Evolutionary conservation across 495 filamentous ascomycete species (phyloP).

Genomic region (Hypoxylon fuscum): DNA sequence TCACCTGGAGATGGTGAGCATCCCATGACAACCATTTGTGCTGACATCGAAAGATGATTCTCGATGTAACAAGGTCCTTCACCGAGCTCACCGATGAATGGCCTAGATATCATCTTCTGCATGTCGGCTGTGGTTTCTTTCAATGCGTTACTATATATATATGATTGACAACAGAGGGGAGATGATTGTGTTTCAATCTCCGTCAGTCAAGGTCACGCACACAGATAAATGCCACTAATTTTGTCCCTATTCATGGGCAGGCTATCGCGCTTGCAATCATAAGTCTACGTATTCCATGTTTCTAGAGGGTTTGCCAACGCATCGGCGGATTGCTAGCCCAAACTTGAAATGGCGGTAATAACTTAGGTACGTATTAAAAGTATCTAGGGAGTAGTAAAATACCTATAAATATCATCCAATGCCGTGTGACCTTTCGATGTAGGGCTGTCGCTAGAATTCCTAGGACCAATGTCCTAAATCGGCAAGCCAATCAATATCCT

Average conservation of each 20-base stretch:
- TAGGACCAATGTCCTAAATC: constrained; percentile 1
- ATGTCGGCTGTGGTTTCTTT: constrained; percentile 2
- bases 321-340: constrained; percentile 1
- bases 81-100: constrained; percentile 14
- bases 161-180: neutral
- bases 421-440: constrained; percentile 23
- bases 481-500: constrained; percentile 9
- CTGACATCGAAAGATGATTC: constrained; percentile 16
- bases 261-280: constrained; percentile 6
- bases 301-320: neutral
- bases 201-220: neutral
- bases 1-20: neutral
- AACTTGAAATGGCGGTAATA: constrained; percentile 26
- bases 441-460: constrained; percentile 18
- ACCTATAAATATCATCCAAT: constrained; percentile 22
- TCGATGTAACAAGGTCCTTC: constrained; percentile 4
- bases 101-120: neutral
- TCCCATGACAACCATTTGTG: constrained; percentile 4
- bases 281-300: neutral
- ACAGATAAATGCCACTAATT: neutral
- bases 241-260: neutral
- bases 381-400: neutral
- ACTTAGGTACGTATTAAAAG: constrained; percentile 35
- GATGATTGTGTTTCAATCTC: constrained; percentile 1
- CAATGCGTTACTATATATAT: neutral